These are phyloP conservation scores for Vitis hybrid DNA, from an alignment of 177 flowering plant genomes.

Conservation along the genomic window DNA sequence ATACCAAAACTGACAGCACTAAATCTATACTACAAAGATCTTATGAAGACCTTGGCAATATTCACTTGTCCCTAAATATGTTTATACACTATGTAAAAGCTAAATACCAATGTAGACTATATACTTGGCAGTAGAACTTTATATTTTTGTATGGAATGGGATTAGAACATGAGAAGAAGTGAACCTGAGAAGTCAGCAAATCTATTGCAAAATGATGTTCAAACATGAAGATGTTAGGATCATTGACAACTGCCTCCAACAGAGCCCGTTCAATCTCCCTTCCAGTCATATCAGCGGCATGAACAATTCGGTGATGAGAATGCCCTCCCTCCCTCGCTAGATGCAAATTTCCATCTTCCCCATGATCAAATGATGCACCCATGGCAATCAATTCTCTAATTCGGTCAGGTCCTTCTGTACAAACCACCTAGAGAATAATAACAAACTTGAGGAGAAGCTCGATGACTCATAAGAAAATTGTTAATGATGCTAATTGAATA, in stretches of 20 bases:
- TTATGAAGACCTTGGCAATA: neutral
- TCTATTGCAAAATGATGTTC: slow-evolving; percentile 95
- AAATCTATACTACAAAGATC: neutral
- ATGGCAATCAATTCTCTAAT: slow-evolving; percentile 86
- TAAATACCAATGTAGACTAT: neutral
- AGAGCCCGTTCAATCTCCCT: slow-evolving; percentile 94
- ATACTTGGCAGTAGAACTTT: too few relatives aligned
- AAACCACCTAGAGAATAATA: slow-evolving; percentile 68
- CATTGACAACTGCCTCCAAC: slow-evolving; percentile 69
- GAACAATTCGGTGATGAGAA: slow-evolving; percentile 91
- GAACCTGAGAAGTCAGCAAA: slow-evolving; percentile 86
- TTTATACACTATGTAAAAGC: neutral
- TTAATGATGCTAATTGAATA: neutral
- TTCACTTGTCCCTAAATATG: neutral
- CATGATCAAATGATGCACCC: slow-evolving; percentile 99
- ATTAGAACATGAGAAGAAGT: neutral
- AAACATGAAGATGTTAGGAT: slow-evolving; percentile 76
- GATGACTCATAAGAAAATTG: too few relatives aligned
- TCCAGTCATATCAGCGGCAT: slow-evolving; percentile 99
- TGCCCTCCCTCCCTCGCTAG: slow-evolving; percentile 98
- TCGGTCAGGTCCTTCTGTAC: slow-evolving; percentile 97
- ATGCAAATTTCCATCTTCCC: slow-evolving; percentile 96
- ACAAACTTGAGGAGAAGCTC: neutral
- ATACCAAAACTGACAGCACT: neutral
- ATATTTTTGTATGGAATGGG: neutral